Evolutionary conservation across 352 stramenopile genomes (phyloP), one percentile per base, ranked within the genome.

Genomic region (Thraustotheca clavata): DNA sequence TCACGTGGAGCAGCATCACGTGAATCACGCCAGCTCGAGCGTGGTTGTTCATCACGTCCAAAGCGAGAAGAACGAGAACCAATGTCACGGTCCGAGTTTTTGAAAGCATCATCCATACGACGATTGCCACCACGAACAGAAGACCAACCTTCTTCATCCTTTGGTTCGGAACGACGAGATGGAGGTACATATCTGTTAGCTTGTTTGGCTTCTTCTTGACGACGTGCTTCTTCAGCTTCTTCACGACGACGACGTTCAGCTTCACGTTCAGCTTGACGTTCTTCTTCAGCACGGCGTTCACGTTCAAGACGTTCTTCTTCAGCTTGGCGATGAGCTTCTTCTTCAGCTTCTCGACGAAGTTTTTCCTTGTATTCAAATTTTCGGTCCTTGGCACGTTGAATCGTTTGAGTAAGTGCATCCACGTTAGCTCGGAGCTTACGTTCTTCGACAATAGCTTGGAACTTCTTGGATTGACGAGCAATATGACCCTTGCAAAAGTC

Each of bases 341-440:
- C 80, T 59, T 87, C 69, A 26, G 78, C 72, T 38, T 84, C 78
- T 36, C 75, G 78, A 39, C 89, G 69, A 36, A 67, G 62, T 31
- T 68, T 73, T 68, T 94, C 73, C 67, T 91, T 77, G 5, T 90
- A 80, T 40, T 92, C 81, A 41, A 38, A 68, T 41, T 79, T 87
- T 46, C 79, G 79, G 47, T 79, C 69, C 59, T 83, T 84, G 6
- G 83, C 83, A 66, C 83, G 71, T 12, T 71, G 71, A 31, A 95
- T 76, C 54, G 81, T 83, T 31, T 75, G 59, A 27, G 84, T 78
- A 22, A 92, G 61, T 59, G 72, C 73, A 55, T 90, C 79, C 43
- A 91, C 61, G 71, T 79, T 75, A 9, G 73, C 67, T 63, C 94
- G 89, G 63, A 97, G 88, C 70, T 96, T 96, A 48, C 88, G 89